Conservation (phyloP, 257 asterid species). For the Gentiana dahurica region DNA sequence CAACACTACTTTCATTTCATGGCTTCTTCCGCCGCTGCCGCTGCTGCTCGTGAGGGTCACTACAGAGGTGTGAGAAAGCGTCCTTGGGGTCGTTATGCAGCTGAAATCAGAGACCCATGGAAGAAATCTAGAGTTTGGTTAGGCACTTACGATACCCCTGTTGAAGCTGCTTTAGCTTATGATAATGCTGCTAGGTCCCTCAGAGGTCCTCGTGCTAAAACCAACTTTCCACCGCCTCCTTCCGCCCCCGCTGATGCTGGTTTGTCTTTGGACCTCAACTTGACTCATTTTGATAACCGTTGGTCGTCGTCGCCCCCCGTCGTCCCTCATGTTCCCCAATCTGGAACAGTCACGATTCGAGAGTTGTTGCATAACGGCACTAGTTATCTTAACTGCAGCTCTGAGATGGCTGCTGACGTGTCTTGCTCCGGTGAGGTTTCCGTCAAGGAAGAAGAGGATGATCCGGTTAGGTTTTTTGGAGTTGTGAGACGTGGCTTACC, state of each 20-base stretch:
- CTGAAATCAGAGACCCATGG: slow-evolving; percentile 98
- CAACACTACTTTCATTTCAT: background rate
- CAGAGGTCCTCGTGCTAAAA: slow-evolving; percentile 86
- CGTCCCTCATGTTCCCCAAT: background rate
- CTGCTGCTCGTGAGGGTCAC: slow-evolving; percentile 82
- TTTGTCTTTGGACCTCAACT: slow-evolving; percentile 55
- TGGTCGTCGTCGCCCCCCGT: slow-evolving; percentile 28
- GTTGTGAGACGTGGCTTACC: slow-evolving; percentile 75
- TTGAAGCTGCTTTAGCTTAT: slow-evolving; percentile 93
- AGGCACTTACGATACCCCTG: slow-evolving; percentile 95
- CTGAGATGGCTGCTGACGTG: slow-evolving; percentile 13
- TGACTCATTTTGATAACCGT: slow-evolving; percentile 47
- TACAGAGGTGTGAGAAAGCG: slow-evolving; percentile 93
- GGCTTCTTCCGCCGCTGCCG: slow-evolving; percentile 26
- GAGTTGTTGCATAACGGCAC: slow-evolving; percentile 45
- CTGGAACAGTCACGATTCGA: slow-evolving; percentile 38
- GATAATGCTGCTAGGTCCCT: slow-evolving; percentile 98
- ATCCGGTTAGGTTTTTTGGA: slow-evolving; percentile 47
- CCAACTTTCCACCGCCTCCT: slow-evolving; percentile 52
- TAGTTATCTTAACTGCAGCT: background rate
- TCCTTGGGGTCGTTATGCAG: slow-evolving; percentile 99
- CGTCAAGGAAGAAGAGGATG: slow-evolving; percentile 20
- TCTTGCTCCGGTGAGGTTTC: slow-evolving; percentile 20
- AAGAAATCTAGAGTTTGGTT: slow-evolving; percentile 95
- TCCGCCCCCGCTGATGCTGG: slow-evolving; percentile 16